phyloP scores from a whole-genome alignment of 345 rosid genomes.

The Hirschfeldia incana region DNA sequence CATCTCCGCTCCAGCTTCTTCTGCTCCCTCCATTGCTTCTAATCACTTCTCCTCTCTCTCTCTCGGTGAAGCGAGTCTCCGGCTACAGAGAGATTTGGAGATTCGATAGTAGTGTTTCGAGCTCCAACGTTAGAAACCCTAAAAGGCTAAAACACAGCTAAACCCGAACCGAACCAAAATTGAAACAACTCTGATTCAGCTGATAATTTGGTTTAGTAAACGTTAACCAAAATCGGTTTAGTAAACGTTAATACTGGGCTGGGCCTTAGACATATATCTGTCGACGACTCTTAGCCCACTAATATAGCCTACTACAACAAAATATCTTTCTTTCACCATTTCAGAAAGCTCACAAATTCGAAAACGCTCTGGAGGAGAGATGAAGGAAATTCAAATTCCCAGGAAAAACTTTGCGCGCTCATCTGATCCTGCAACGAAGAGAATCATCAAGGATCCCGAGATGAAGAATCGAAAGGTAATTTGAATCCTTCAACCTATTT shows the following conservation, averaged over 20 bases:
- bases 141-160: slow-evolving; percentile 4
- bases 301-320: slow-evolving; percentile 1
- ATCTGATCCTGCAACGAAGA: slow-evolving; percentile 24
- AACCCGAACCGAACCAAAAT: slow-evolving; percentile 5
- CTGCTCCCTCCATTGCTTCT: slow-evolving; percentile 67
- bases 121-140: slow-evolving; percentile 32
- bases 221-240: slow-evolving; percentile 6
- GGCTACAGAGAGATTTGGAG: slow-evolving; percentile 16
- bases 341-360: slow-evolving; percentile 2
- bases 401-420: slow-evolving; percentile 36
- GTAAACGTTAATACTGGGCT: slow-evolving; percentile 15
- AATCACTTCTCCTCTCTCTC: neutral
- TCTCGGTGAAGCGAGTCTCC: slow-evolving; percentile 20
- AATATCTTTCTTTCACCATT: slow-evolving; percentile 1
- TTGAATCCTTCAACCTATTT: neutral
- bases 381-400: slow-evolving; percentile 42
- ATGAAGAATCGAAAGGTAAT: slow-evolving; percentile 38
- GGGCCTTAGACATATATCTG: slow-evolving; percentile 10
- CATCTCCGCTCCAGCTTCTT: slow-evolving; percentile 63
- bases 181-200: neutral
- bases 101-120: slow-evolving; percentile 5
- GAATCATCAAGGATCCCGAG: slow-evolving; percentile 30
- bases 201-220: neutral
- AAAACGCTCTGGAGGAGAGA: slow-evolving; percentile 19
- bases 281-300: slow-evolving; percentile 14